Conservation (phyloP, 352 stramenopile species). For the Blastocystis sp. region DNA sequence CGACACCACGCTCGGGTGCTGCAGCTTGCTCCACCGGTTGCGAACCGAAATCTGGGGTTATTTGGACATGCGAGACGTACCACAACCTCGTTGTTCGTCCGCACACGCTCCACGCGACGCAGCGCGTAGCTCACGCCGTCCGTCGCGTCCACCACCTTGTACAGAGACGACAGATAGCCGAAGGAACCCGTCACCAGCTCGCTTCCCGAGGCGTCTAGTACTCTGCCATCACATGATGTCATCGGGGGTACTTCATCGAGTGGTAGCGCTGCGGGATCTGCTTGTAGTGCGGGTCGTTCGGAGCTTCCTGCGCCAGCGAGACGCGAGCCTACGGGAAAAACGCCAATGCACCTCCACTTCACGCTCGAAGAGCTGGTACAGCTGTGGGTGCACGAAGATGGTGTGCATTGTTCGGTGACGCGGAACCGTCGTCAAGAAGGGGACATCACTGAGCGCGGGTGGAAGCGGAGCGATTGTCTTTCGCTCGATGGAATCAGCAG, state of each 20-base stretch:
- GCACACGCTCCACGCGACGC: constrained; percentile 72
- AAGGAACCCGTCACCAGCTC: constrained; percentile 41
- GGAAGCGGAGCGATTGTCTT: no score
- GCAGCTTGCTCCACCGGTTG: constrained; percentile 59
- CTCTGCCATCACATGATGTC: not conserved
- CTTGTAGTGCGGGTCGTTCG: constrained; percentile 39
- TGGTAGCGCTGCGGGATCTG: constrained; percentile 39
- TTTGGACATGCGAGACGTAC: not conserved
- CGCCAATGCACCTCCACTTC: not conserved
- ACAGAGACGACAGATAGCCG: constrained; percentile 35
- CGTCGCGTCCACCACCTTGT: constrained; percentile 67
- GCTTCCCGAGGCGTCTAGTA: not conserved
- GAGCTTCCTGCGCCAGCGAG: constrained; percentile 5
- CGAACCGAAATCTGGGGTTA: constrained; percentile 38
- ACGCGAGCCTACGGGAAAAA: not conserved
- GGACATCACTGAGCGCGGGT: not conserved
- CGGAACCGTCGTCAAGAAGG: not conserved
- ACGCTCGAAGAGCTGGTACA: not conserved
- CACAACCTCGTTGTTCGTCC: constrained; percentile 62
- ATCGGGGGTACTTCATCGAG: not conserved
- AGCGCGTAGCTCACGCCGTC: constrained; percentile 71
- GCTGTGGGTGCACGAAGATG: not conserved
- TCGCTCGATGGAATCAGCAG: not conserved
- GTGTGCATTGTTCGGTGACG: not conserved
- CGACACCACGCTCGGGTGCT: constrained; percentile 67